A percentile compares a stretch with the other conserved stretches of the same genome.
These are phyloP conservation scores for Sclerotinia borealis DNA, from an alignment of 2,329 filamentous ascomycete species.

Conservation along the genomic window DNA sequence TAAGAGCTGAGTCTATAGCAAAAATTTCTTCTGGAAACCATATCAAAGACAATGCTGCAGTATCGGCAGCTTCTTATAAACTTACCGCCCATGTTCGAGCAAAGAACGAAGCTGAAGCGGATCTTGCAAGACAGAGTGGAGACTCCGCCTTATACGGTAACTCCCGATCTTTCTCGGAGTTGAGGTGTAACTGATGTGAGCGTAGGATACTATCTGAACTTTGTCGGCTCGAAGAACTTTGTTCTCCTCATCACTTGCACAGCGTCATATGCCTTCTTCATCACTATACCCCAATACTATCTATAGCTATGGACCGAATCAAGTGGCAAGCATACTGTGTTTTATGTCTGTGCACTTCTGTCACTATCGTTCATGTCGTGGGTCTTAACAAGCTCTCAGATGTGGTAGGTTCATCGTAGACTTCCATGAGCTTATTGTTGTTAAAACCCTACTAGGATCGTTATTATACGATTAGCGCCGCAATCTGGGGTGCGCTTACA, in stretches of 20 bases:
- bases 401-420: not conserved
- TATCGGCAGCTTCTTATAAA: slow-evolving; percentile 16
- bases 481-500: slow-evolving; percentile 34
- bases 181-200: not conserved
- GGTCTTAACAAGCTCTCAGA: not conserved
- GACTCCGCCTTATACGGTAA: slow-evolving; percentile 23
- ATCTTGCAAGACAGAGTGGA: slow-evolving; percentile 24
- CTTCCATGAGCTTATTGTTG: not conserved
- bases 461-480: slow-evolving; percentile 33
- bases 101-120: slow-evolving; percentile 20
- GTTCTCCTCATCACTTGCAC: not conserved
- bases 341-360: not conserved
- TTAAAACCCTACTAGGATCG: not conserved
- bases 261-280: not conserved
- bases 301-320: not conserved
- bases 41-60: not conserved
- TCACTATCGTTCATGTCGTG: slow-evolving; percentile 3
- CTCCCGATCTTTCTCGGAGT: not conserved
- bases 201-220: slow-evolving; percentile 3
- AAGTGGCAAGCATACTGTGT: not conserved
- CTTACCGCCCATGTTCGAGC: slow-evolving; percentile 15
- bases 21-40: not conserved
- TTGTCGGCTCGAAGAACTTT: slow-evolving; percentile 2
- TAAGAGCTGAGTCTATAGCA: not conserved
- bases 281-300: not conserved